Evolutionary conservation across 352 stramenopile species (phyloP), one percentile per base, ranked within the genome.

Genomic region (Phytophthora citrophthora): DNA sequence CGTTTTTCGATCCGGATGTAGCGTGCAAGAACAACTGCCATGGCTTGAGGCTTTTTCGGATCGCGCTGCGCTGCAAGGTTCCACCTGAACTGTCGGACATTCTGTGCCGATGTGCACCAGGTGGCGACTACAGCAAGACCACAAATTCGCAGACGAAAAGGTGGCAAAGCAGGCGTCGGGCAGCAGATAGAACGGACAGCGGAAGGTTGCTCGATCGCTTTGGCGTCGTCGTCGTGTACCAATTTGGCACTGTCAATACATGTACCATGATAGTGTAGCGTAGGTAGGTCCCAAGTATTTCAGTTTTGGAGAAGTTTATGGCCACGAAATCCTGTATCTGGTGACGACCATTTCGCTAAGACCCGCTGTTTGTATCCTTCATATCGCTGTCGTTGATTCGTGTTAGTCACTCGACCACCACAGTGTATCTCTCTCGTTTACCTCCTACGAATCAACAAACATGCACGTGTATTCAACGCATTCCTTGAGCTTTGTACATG

Each of bases 71-170:
- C 27, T 61, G 48, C 40, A 60, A 49, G 32, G 41, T 61, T 24
- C 49, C 41, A 36, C 20, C 15, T 27, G 34, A 55, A 26, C 20
- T 47, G 18, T 16, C 45, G 45, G 26, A 38, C 7, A 12, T 55
- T 24, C 50, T 10, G 26, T 24, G 24, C 34, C 13, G 50, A 61
- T 67, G 50, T 32, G 50, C 43, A 50, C 59, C 50, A 67, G 58
- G 58, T 67, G 58, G 41, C 58, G 58, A 67, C 50, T 61, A 67
- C 50, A 67, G 49, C 58, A 61, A 67, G 20, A 50, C 49, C 50
- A 67, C 58, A 66, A 60, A 34, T 48, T 60, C 31, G 40, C 47
- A 40, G 38, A 46, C 47, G 39, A 57, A 52, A 52, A 58, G 11
- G 56, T 52, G 47, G 46, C 20, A 38, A 32, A 18, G 16, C 45